These are phyloP conservation scores for Naganishia sp. DNA, from an alignment of 1,284 basidiomycete species.

Conservation along the genomic window DNA sequence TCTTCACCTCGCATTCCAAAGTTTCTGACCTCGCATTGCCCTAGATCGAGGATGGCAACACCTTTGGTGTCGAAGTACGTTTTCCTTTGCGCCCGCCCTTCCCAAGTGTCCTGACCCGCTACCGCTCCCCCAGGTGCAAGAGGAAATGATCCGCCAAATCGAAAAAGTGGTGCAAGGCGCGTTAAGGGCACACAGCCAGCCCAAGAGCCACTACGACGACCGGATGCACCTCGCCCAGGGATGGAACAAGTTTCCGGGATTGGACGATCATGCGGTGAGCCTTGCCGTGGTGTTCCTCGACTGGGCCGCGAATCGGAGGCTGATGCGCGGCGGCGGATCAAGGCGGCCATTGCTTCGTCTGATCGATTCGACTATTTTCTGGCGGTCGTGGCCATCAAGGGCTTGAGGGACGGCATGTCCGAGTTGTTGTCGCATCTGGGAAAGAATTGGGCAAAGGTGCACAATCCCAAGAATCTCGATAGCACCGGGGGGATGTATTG, in stretches of 20 bases:
- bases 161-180: not conserved
- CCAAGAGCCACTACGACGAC: slow-evolving; percentile 25
- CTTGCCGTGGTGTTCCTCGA: not conserved
- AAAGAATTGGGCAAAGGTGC: slow-evolving; percentile 25
- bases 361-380: slow-evolving; percentile 29
- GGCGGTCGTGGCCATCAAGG: not conserved
- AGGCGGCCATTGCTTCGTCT: slow-evolving; percentile 31
- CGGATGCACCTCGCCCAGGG: slow-evolving; percentile 13
- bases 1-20: not conserved
- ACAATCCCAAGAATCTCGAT: slow-evolving; percentile 23
- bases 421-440: slow-evolving; percentile 3
- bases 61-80: slow-evolving; percentile 28
- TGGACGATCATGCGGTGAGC: slow-evolving; percentile 31
- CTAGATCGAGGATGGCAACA: slow-evolving; percentile 28
- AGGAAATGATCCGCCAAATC: slow-evolving; percentile 13
- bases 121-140: slow-evolving; percentile 4
- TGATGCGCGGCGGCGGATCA: not conserved
- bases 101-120: not conserved
- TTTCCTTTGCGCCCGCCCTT: not conserved
- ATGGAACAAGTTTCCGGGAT: slow-evolving; percentile 28
- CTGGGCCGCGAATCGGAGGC: not conserved
- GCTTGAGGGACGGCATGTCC: slow-evolving; percentile 8
- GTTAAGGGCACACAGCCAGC: not conserved
- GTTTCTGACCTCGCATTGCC: slow-evolving; percentile 1
- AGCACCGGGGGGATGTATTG: not conserved